Base-by-base conservation (phyloP, 2,329 filamentous ascomycete genomes). In the Esteya vermicola region DNA sequence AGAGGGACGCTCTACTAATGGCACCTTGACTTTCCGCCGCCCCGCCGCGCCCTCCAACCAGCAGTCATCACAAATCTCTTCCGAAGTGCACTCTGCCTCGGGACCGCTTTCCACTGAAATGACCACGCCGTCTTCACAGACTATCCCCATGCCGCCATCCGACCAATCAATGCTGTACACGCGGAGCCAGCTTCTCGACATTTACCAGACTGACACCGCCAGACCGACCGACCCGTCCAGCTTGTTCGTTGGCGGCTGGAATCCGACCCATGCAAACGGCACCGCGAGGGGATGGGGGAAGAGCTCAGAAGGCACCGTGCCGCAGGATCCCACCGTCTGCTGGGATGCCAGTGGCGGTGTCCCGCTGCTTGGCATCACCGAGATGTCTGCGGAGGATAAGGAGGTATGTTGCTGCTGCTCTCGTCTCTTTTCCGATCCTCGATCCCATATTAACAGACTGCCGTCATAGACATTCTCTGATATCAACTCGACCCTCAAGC, bases 401-500 rank as follows among this genome's bases (percentile, higher is more conserved):
- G 69, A 71, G 58, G 72, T 76, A 53, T 53, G 64, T 57, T n/a
- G n/a, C n/a, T n/a, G 42, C 41, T 18, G 2, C 19, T 42, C 5
- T 10, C 13, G 18, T 22, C 6, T 19, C 21, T 30, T 19, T 33
- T n/a, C 19, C 9, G 10, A 12, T 18, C n/a, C 5, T 19, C 23
- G n/a, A n/a, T n/a, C n/a, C n/a, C n/a, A n/a, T n/a, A n/a, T 20
- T n/a, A n/a, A 14, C 30, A 26, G 9, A 22, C 22, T 32, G 4
- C 25, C 14, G 18, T n/a, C 10, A 6, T 28, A 94, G 81, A 65
- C 82, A 47, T 95, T 95, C 59, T 62, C 73, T 38, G 91, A 93
- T 47, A 86, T 98, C 55, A 98, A 96, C 58, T 95, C 91, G 27
- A 82, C 86, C 26, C 67, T 95, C 50, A 96, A 96, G 60, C 81